These are phyloP conservation scores for Sechiopsis laciniata DNA, from an alignment of 306 rosid species.

Conservation along the genomic window DNA sequence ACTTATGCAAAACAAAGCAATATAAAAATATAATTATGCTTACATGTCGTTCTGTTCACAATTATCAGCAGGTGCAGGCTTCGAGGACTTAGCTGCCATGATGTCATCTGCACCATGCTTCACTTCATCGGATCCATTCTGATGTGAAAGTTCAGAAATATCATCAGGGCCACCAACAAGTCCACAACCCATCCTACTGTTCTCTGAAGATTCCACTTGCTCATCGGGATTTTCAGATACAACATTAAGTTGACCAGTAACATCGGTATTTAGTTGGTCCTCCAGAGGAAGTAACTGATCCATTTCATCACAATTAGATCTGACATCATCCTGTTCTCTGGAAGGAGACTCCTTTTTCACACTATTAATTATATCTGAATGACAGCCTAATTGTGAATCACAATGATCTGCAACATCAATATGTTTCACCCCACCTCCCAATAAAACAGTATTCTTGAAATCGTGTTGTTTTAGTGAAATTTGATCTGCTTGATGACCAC, in stretches of 20 bases:
- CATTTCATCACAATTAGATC: constrained; percentile 33
- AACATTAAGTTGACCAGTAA: constrained; percentile 16
- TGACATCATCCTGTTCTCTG: constrained; percentile 18
- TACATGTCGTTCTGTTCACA: constrained; percentile 43
- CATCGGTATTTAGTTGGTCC: constrained; percentile 29
- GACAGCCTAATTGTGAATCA: constrained; percentile 31
- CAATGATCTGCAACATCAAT: constrained; percentile 30
- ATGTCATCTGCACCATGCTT: constrained; percentile 27
- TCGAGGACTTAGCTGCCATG: constrained; percentile 33
- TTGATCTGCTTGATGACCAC: constrained; percentile 28
- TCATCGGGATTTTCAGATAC: constrained; percentile 31
- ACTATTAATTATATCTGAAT: constrained; percentile 29
- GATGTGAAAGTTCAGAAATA: constrained; percentile 29
- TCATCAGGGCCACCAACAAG: constrained; percentile 25
- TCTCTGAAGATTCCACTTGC: constrained; percentile 33
- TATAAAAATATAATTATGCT: constrained; percentile 28
- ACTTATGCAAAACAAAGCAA: not conserved
- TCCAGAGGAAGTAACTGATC: constrained; percentile 30
- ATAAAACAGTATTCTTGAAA: constrained; percentile 26
- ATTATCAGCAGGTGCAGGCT: constrained; percentile 34
- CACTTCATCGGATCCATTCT: constrained; percentile 27
- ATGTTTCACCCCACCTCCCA: constrained; percentile 26
- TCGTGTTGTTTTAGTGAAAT: constrained; percentile 29
- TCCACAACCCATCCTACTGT: constrained; percentile 25
- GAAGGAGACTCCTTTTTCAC: constrained; percentile 27